phyloP scores from a whole-genome alignment of 495 filamentous ascomycete species.

The Aspergillus kassunensis region DNA sequence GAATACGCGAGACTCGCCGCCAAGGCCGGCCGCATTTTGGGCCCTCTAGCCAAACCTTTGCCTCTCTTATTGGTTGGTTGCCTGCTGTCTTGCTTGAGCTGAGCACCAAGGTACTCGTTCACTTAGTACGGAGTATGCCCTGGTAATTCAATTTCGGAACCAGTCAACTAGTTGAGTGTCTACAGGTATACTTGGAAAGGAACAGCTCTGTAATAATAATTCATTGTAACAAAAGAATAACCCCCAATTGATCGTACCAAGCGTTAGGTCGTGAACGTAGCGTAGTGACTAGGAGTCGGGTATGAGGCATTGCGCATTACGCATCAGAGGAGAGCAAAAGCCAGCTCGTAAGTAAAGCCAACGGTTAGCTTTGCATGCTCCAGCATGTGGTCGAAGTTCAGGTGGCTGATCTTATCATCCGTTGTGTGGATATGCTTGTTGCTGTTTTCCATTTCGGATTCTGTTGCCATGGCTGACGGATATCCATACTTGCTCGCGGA shows the following conservation, averaged over 20 bases:
- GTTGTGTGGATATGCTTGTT: constrained; percentile 89
- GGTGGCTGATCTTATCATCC: constrained; percentile 79
- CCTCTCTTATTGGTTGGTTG: background rate
- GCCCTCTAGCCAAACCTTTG: background rate
- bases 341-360: constrained; percentile 85
- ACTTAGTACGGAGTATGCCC: too few relatives aligned
- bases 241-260: background rate
- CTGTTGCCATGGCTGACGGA: constrained; percentile 92
- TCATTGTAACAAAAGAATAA: too few relatives aligned
- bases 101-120: too few relatives aligned
- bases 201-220: too few relatives aligned
- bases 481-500: constrained; percentile 96
- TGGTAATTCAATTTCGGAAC: background rate
- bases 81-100: too few relatives aligned
- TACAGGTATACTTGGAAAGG: too few relatives aligned
- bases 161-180: too few relatives aligned
- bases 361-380: constrained; percentile 93
- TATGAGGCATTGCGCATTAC: too few relatives aligned
- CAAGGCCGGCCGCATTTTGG: background rate
- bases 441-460: constrained; percentile 78
- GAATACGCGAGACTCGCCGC: background rate
- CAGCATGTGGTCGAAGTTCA: constrained; percentile 96
- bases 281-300: too few relatives aligned
- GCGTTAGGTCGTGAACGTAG: constrained; percentile 3
- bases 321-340: constrained; percentile 37